Conservation (phyloP, 1,284 basidiomycete genomes). For the Ceratobasidium papillatum region DNA sequence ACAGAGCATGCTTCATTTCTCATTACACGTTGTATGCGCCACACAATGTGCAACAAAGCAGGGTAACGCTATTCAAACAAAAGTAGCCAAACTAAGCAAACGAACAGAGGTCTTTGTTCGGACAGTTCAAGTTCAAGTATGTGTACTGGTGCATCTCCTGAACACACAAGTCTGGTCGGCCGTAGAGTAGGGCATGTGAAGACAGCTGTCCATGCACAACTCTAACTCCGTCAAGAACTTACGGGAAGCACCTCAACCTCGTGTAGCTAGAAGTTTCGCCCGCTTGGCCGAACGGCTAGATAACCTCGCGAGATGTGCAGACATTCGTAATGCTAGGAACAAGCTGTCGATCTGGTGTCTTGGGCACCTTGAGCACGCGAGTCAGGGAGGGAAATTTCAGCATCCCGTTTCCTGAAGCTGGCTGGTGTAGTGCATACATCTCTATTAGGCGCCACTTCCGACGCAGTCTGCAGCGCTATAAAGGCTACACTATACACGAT, state of each 20-base stretch:
- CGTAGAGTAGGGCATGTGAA: not conserved
- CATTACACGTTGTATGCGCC: not conserved
- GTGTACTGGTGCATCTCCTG: not conserved
- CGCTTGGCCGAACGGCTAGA: not conserved
- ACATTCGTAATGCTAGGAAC: not conserved
- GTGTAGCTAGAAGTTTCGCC: not conserved
- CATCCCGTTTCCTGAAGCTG: no score
- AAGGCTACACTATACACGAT: no score
- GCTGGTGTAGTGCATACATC: no score
- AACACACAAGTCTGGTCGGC: not conserved
- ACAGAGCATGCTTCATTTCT: not conserved
- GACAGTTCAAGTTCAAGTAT: not conserved
- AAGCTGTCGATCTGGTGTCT: not conserved
- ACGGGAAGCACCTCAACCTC: not conserved
- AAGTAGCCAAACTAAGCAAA: no score
- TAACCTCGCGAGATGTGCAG: not conserved
- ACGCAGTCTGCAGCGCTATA: no score
- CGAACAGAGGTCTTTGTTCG: not conserved
- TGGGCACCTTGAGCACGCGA: not conserved
- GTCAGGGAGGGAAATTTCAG: no score
- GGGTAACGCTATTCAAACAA: no score
- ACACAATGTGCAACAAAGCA: not conserved
- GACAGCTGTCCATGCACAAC: not conserved
- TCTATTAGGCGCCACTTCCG: no score
- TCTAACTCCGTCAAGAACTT: not conserved